Base-by-base conservation (phyloP, 345 rosid species). In the Hypericum perforatum region DNA sequence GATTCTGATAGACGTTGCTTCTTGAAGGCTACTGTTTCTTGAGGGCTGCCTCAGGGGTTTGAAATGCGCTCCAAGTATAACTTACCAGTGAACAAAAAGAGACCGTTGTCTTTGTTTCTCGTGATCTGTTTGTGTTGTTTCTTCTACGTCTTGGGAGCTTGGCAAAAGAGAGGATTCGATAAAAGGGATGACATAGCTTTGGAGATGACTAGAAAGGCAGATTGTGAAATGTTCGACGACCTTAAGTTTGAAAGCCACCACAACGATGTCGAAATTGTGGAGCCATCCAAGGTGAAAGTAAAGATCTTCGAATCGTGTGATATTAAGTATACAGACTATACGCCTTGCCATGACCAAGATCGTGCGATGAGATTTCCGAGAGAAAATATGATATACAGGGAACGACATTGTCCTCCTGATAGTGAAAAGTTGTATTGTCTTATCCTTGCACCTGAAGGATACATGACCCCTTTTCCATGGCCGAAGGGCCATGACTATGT, bases 261-360 rank as follows among this genome's bases (percentile, higher is more conserved):
- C 73, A 82, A 81, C 52, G 61, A 72, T 37, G 77, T 87, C 11
- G 77, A 78, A 70, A 77, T 81, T 56, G 68, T 57, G 39, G 67
- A 71, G 59, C 67, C 68, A 58, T 63, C 83, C 48, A 66, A 83
- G 74, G 76, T 80, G 9, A 80, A 79, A 65, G 59, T 74, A 0
- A 38, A 65, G 60, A 68, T 74, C 22, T 88, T 85, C 54, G 69
- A 78, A 72, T 79, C 95, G 0, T 92, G 98, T 39, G 95, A 88
- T 69, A 72, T 70, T 48, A 82, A 83, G 49, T 70, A 75, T 67
- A 77, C 75, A 29, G 98, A 92, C 68, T 88, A 92, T 57, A 88
- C 95, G 13, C 98, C 98, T 15, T 92, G 98, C 70, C 96, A 92
- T 45, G 98, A 92, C 37, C 95, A 92, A 70, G 94, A 85, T 37